phyloP scores from a whole-genome alignment of 2,329 filamentous ascomycete species.

The Orbilia javanica region DNA sequence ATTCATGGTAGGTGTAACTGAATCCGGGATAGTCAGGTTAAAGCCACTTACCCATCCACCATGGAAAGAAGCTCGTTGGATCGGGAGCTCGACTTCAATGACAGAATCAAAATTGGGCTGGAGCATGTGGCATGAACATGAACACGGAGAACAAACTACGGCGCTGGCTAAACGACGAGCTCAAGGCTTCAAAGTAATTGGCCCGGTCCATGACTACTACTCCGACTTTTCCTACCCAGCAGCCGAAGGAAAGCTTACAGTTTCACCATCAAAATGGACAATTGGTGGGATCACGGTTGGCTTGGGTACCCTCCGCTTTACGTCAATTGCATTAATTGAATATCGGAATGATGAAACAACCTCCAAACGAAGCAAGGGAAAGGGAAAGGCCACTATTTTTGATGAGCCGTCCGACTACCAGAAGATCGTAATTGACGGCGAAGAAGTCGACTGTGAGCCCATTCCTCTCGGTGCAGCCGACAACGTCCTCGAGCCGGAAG shows the following conservation, averaged over 20 bases:
- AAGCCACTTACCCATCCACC: constrained; percentile 54
- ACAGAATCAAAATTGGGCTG: constrained; percentile 47
- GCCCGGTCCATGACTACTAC: constrained; percentile 50
- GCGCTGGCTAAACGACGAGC: constrained; percentile 49
- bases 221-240: constrained; percentile 43
- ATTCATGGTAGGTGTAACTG: constrained; percentile 56
- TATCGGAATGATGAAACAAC: constrained; percentile 47
- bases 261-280: constrained; percentile 40
- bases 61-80: constrained; percentile 52
- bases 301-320: constrained; percentile 49
- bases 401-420: neutral
- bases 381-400: constrained; percentile 40
- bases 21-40: constrained; percentile 54
- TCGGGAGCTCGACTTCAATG: constrained; percentile 43
- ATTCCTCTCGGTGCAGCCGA: constrained; percentile 31
- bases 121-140: constrained; percentile 47
- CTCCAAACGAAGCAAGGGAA: constrained; percentile 38
- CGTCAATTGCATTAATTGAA: constrained; percentile 48
- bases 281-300: constrained; percentile 50
- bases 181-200: constrained; percentile 55
- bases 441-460: constrained; percentile 37
- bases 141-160: constrained; percentile 40
- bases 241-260: constrained; percentile 35
- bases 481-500: constrained; percentile 27
- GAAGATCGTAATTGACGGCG: constrained; percentile 37